Conservation (phyloP, 768 basidiomycete genomes). For the Tulasnella sp. region DNA sequence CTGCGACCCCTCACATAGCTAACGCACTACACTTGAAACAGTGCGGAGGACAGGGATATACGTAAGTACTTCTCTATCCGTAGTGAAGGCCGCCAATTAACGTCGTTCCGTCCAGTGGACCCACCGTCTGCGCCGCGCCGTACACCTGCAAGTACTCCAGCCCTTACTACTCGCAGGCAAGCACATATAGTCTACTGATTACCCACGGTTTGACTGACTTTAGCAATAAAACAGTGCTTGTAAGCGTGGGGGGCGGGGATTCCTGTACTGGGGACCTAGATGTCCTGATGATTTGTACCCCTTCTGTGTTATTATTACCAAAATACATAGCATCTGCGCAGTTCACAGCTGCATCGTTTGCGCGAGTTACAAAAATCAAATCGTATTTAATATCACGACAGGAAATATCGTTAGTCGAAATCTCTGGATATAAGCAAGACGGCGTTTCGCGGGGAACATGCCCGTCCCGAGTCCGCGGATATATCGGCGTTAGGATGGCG, state of each 20-base stretch:
- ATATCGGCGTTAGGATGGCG: background rate
- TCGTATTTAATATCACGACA: too few relatives aligned
- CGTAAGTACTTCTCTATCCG: background rate
- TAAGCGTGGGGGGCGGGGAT: background rate
- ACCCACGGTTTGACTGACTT: background rate
- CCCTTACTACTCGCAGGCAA: background rate
- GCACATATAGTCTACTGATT: background rate
- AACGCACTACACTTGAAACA: background rate
- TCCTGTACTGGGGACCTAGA: background rate
- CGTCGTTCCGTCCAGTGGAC: background rate
- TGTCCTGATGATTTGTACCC: background rate
- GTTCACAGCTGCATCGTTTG: too few relatives aligned
- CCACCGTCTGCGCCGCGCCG: conserved; percentile 6
- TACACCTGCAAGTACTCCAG: conserved; percentile 12
- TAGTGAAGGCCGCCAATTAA: background rate
- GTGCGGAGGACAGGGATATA: background rate
- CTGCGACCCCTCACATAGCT: background rate
- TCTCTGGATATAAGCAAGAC: too few relatives aligned
- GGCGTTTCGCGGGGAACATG: too few relatives aligned
- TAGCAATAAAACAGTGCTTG: background rate
- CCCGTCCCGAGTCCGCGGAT: background rate
- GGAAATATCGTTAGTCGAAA: too few relatives aligned
- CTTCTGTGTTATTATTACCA: background rate
- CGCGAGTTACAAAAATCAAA: too few relatives aligned
- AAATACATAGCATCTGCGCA: background rate